Base-by-base conservation (phyloP, 805 yeast genomes). In the Monosporozyma siamensis region DNA sequence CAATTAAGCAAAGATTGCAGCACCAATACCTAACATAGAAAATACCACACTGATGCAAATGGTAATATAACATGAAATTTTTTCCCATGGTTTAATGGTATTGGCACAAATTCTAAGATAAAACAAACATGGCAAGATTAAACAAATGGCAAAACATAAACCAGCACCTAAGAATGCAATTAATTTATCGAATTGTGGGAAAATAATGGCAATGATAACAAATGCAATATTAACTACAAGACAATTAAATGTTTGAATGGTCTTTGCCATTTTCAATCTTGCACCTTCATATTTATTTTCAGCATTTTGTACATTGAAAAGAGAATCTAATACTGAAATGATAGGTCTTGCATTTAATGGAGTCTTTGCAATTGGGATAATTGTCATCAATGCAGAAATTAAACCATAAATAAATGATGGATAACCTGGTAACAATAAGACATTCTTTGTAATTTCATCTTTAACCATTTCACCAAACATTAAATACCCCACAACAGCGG, bases 301-400 rank as follows among this genome's bases (percentile, higher is more conserved):
- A 0, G 55, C 44, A 14, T 47, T 52, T 14, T 52, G 57, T n/a
- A 59, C 55, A 21, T 61, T 44, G 25, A 75, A 59, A n/a, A 78
- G 43, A 9, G 69, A 61, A 52, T 84, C 94, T 30, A 82, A 55
- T 1, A 87, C 77, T 1, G 89, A 71, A 25, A 84, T 75, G 23
- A 88, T 78, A 0, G 96, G 96, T 54, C 87, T 77, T 10, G 89
- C 84, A 50, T 80, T 81, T 32, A 87, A 69, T 0, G 96, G 95
- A 1, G 87, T 73, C 54, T 88, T 88, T 2, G 95, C 85, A 24
- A 87, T 60, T 1, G 96, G 95, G 20, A 88, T 75, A 6, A 86
- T 50, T n/a, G 94, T 83, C 73, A 87, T 82, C 32, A 83, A 64
- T 0, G 72, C 70, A 38, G 88, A 79, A 36, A 88, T 68, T 21